Evolutionary conservation across 2,329 filamentous ascomycete genomes (phyloP).

Genomic region (Epichloe hybrida): DNA sequence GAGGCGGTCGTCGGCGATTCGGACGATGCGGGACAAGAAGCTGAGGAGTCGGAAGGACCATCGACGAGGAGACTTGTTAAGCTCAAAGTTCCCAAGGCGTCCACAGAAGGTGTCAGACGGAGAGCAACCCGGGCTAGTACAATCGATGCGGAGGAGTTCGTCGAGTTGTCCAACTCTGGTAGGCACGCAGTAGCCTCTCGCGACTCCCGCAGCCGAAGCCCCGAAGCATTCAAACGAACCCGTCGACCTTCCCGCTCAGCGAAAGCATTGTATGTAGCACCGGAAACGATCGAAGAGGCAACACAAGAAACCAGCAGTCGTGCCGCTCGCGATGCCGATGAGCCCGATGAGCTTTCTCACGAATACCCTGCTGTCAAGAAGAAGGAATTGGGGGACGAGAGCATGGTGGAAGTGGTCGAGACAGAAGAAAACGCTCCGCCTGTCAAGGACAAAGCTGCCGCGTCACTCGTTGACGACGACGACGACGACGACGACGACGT

Average conservation of each 20-base stretch:
- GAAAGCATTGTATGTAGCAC: conserved; percentile 36
- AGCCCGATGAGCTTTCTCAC: conserved; percentile 24
- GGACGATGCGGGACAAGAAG: conserved; percentile 10
- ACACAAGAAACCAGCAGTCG: conserved; percentile 36
- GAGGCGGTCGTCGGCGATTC: conserved; percentile 17
- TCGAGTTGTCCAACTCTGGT: conserved; percentile 49
- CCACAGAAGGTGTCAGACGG: conserved; percentile 21
- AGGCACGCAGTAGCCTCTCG: conserved; percentile 36
- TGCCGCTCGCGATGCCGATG: conserved; percentile 19
- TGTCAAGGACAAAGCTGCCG: conserved; percentile 14
- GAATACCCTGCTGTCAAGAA: conserved; percentile 16
- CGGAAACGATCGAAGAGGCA: conserved; percentile 37
- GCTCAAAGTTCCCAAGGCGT: conserved; percentile 25
- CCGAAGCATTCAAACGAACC: conserved; percentile 32
- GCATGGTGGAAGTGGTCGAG: conserved; percentile 14
- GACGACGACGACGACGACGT: conserved; percentile 29
- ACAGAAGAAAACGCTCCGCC: conserved; percentile 11
- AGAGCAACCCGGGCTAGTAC: conserved; percentile 39
- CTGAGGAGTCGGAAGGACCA: conserved; percentile 16
- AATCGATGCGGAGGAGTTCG: conserved; percentile 39
- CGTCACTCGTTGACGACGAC: conserved; percentile 5
- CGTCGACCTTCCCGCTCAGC: conserved; percentile 33
- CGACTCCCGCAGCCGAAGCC: conserved; percentile 41
- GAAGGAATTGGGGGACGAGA: conserved; percentile 17
- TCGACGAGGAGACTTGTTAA: conserved; percentile 29